Evolutionary conservation across 805 yeast species (phyloP).

Genomic region (Wickerhamomyces ciferrii): DNA sequence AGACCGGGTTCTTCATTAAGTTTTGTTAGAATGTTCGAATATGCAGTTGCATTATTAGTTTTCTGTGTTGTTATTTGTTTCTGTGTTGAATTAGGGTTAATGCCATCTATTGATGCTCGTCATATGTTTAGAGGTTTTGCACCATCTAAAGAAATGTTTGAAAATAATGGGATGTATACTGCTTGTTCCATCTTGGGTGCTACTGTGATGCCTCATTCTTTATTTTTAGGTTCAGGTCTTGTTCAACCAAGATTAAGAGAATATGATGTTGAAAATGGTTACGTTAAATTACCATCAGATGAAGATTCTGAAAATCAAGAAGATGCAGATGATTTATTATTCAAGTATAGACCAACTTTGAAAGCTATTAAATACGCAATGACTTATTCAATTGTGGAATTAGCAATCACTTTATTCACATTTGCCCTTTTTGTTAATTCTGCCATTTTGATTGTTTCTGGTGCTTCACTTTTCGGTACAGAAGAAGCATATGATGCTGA

Average conservation of each 20-base stretch:
- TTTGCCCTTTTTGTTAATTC: slow-evolving; percentile 85
- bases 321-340: slow-evolving; percentile 24
- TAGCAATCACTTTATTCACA: slow-evolving; percentile 64
- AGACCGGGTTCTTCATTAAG: slow-evolving; percentile 70
- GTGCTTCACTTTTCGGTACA: slow-evolving; percentile 66
- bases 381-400: slow-evolving; percentile 67
- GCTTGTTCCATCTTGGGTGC: slow-evolving; percentile 87
- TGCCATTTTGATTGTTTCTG: slow-evolving; percentile 78
- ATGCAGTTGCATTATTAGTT: slow-evolving; percentile 67
- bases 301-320: slow-evolving; percentile 23
- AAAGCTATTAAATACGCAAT: slow-evolving; percentile 70
- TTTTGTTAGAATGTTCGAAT: slow-evolving; percentile 71
- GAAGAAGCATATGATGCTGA: slow-evolving; percentile 77
- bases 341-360: slow-evolving; percentile 59
- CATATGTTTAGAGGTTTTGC: slow-evolving; percentile 62
- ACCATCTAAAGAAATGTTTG: slow-evolving; percentile 50
- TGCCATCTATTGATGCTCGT: slow-evolving; percentile 36
- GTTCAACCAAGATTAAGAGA: slow-evolving; percentile 82
- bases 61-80: slow-evolving; percentile 75
- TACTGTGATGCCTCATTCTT: slow-evolving; percentile 90
- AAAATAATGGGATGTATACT: slow-evolving; percentile 62
- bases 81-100: slow-evolving; percentile 60
- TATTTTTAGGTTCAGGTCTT: slow-evolving; percentile 79
- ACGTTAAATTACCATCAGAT: slow-evolving; percentile 26
- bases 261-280: slow-evolving; percentile 58